These are phyloP conservation scores for Brassica hybrid DNA, from an alignment of 441 rosid genomes.

Conservation along the genomic window DNA sequence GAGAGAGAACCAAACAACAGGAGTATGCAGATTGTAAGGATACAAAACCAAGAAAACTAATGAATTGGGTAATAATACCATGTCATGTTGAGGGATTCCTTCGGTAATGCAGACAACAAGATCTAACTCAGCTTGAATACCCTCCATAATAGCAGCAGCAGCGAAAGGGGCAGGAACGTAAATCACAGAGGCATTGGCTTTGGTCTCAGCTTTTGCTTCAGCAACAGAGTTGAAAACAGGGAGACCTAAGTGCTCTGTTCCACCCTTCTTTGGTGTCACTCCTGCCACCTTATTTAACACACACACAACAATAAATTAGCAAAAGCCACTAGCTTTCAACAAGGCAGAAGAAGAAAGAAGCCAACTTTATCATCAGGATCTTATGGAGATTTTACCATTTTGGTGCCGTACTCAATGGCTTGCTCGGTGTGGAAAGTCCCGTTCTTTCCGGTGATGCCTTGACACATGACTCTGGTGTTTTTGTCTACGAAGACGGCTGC, in stretches of 20 bases:
- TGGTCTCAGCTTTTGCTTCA: slow-evolving; percentile 94
- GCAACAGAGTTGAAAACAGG: slow-evolving; percentile 96
- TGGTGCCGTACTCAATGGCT: slow-evolving; percentile 98
- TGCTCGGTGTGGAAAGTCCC: slow-evolving; percentile 98
- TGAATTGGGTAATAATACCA: slow-evolving; percentile 51
- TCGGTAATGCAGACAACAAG: slow-evolving; percentile 95
- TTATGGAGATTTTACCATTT: slow-evolving; percentile 59
- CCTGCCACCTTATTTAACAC: slow-evolving; percentile 60
- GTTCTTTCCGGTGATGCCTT: slow-evolving; percentile 96
- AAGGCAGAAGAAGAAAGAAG: too few species aligned
- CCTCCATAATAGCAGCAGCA: slow-evolving; percentile 97
- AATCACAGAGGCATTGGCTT: slow-evolving; percentile 91
- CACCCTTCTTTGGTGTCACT: slow-evolving; percentile 98
- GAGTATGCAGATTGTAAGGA: neutral
- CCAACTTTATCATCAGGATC: too few species aligned
- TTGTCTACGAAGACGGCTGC: slow-evolving; percentile 94
- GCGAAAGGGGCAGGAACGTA: slow-evolving; percentile 98
- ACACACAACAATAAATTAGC: neutral
- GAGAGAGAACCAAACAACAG: slow-evolving; percentile 1
- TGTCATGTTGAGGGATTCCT: slow-evolving; percentile 97
- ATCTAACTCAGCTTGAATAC: slow-evolving; percentile 88
- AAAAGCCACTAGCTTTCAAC: neutral
- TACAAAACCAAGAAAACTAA: too few species aligned
- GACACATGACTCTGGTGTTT: slow-evolving; percentile 87
- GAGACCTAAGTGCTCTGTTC: slow-evolving; percentile 96